Conservation (phyloP, 805 yeast genomes). For the Sugiyamaella marilandica region DNA sequence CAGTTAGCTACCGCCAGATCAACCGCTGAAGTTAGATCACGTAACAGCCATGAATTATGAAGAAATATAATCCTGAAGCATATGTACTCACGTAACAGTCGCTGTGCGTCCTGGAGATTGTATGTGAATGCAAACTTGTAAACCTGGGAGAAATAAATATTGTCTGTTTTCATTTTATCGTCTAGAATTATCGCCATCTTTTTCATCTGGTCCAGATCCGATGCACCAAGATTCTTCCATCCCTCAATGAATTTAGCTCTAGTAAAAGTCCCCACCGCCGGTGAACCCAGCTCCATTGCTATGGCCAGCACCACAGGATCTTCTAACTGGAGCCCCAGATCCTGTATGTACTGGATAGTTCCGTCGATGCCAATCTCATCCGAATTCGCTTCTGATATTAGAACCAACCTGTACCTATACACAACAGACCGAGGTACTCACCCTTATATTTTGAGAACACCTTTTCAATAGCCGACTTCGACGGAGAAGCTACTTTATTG, state of each 20-base stretch:
- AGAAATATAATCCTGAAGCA: no score
- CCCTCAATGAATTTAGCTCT: slow-evolving; percentile 47
- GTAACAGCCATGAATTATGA: no score
- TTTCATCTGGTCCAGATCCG: slow-evolving; percentile 46
- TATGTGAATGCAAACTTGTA: slow-evolving; percentile 71
- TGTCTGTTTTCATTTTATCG: slow-evolving; percentile 28
- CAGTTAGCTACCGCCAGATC: slow-evolving; percentile 74
- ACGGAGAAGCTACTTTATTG: slow-evolving; percentile 6
- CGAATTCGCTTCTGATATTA: slow-evolving; percentile 22
- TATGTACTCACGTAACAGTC: slow-evolving; percentile 40
- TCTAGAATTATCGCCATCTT: slow-evolving; percentile 34
- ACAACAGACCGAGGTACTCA: slow-evolving; percentile 2
- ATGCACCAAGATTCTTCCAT: slow-evolving; percentile 45
- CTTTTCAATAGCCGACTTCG: slow-evolving; percentile 11
- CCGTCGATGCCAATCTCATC: slow-evolving; percentile 70
- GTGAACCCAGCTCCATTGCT: slow-evolving; percentile 63
- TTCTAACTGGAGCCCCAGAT: slow-evolving; percentile 67
- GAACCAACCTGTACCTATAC: background rate
- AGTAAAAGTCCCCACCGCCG: slow-evolving; percentile 59
- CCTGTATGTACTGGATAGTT: slow-evolving; percentile 61
- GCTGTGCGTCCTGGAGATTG: slow-evolving; percentile 55
- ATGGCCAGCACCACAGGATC: slow-evolving; percentile 65
- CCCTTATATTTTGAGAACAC: slow-evolving; percentile 28
- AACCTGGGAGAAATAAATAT: slow-evolving; percentile 44
- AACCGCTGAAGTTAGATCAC: slow-evolving; percentile 26